These are phyloP conservation scores for Phytophthora brassicae DNA, from an alignment of 352 stramenopile species.

Conservation along the genomic window DNA sequence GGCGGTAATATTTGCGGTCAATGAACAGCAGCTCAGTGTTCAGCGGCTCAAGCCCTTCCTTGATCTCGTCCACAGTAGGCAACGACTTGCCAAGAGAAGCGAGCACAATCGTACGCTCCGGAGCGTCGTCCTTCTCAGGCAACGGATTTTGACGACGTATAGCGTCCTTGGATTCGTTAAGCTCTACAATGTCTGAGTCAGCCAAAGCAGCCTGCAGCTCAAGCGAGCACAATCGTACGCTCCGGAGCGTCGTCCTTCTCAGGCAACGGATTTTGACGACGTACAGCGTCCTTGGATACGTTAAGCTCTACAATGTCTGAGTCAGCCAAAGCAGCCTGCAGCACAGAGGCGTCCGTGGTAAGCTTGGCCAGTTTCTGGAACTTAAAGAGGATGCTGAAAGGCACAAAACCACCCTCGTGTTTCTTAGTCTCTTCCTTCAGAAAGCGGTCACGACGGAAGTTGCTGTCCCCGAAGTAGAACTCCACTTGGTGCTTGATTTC, in stretches of 20 bases:
- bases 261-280: constrained; percentile 71
- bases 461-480: constrained; percentile 94
- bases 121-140: constrained; percentile 60
- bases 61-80: constrained; percentile 83
- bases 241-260: constrained; percentile 60
- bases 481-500: constrained; percentile 91
- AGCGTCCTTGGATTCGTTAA: constrained; percentile 77
- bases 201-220: too few relatives aligned
- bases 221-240: constrained; percentile 73
- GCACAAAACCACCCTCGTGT: constrained; percentile 79
- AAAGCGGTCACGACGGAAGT: constrained; percentile 91
- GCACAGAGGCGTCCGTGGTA: constrained; percentile 67
- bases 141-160: constrained; percentile 77
- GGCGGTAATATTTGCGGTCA: constrained; percentile 57
- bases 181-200: constrained; percentile 75
- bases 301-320: constrained; percentile 85
- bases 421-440: constrained; percentile 86
- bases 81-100: constrained; percentile 57
- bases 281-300: constrained; percentile 70
- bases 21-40: constrained; percentile 73
- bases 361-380: constrained; percentile 92
- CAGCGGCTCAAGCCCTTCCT: constrained; percentile 55
- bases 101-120: constrained; percentile 71
- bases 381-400: constrained; percentile 85
- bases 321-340: constrained; percentile 67